Evolutionary conservation across 2,329 filamentous ascomycete genomes (phyloP), one percentile per base, ranked within the genome.

Genomic region (Ophiocordyceps polyrhachis-furcata): DNA sequence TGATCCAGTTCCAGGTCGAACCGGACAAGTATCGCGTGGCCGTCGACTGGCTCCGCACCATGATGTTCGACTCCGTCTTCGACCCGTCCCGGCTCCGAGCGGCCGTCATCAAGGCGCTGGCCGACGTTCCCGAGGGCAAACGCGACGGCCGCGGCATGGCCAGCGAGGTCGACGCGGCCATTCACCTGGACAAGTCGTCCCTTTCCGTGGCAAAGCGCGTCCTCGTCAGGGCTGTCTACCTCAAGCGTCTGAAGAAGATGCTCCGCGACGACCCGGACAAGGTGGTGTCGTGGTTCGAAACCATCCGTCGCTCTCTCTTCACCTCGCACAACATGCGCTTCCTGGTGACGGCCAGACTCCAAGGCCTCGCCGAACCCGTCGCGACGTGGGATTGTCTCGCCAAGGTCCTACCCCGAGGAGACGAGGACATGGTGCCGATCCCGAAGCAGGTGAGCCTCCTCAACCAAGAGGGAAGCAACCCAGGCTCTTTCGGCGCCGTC

Each of bases 61-160:
- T 96, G 61, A 81, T 94, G 60, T 93, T 89, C 58, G 80, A 93
- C 58, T 83, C 84, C 37, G 70, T 95, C 44, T 94, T 96, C 55
- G 89, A 96, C 54, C 71, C 80, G 3, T 64, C 67, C 43, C 68
- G 77, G 21, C 65, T 81, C 43, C 73, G 71, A 51, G 74, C 83
- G 50, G 67, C 70, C 20, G 65, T 93, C 15, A 79, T 79, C 47
- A 93, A 94, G 61, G 76, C 93, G 41, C 70, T 95, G 17, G 87
- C 88, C 3, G 89, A 96, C 53, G 81, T 98, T 17, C 91, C 91
- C 0, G 87, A 95, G 56, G 71, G 79, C 44, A 98, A 96, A 68
- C 83, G 91, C 40, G 84, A 83, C 53, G 91, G 91, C 1, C 75
- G 79, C 46, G 66, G 67, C 40, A 81, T 81, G 77, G 66, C 74